Evolutionary conservation across 495 filamentous ascomycete genomes (phyloP).

Genomic region (Hyaloscypha hepaticicola): DNA sequence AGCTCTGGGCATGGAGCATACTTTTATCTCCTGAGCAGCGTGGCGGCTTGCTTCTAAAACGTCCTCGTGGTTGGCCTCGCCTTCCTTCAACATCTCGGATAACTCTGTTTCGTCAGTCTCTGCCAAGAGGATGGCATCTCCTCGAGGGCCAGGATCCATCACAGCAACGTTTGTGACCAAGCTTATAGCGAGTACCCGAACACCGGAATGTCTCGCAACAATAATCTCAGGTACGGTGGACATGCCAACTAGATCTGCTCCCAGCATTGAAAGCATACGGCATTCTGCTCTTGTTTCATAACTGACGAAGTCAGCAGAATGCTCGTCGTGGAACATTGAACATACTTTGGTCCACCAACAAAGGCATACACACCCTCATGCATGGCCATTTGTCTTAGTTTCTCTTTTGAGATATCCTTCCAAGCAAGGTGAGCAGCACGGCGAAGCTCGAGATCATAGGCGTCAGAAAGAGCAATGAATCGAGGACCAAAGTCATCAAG

Average conservation of each 20-base stretch:
- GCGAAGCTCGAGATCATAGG: conserved; percentile 70
- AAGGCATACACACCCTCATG: conserved; percentile 78
- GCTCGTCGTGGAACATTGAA: neutral
- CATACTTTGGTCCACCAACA: conserved; percentile 66
- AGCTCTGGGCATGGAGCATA: conserved; percentile 12
- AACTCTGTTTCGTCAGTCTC: conserved; percentile 48
- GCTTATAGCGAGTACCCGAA: conserved; percentile 71
- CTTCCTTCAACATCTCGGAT: conserved; percentile 54
- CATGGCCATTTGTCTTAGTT: conserved; percentile 40
- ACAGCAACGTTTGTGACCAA: conserved; percentile 76
- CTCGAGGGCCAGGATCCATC: conserved; percentile 59
- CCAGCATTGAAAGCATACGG: conserved; percentile 63
- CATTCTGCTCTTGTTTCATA: conserved; percentile 80
- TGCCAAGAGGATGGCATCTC: conserved; percentile 48
- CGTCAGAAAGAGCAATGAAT: conserved; percentile 72
- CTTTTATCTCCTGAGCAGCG: conserved; percentile 70
- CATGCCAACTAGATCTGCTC: conserved; percentile 77
- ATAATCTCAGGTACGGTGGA: conserved; percentile 77
- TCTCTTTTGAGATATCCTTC: conserved; percentile 41
- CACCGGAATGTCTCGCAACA: conserved; percentile 67
- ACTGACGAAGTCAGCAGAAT: conserved; percentile 36
- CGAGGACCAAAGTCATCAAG: conserved; percentile 64
- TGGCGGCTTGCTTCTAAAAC: conserved; percentile 63
- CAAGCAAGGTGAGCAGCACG: conserved; percentile 60
- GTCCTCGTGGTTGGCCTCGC: conserved; percentile 71